phyloP scores from a whole-genome alignment of 1,139 yeast genomes.

The Magnusiomyces tetraspermus region DNA sequence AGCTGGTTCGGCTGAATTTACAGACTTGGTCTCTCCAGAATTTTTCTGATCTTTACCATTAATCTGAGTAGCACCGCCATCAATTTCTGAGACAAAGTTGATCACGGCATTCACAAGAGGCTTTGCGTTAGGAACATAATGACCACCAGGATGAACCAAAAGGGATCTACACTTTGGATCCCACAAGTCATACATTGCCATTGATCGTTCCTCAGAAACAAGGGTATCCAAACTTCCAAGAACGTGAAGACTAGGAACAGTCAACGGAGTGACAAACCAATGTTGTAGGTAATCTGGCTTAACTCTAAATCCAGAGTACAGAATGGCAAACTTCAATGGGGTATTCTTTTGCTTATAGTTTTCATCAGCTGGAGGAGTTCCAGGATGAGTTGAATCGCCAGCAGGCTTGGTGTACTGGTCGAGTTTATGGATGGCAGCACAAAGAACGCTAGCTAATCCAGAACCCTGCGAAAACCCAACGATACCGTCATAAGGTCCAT shows the following conservation, averaged over 20 bases:
- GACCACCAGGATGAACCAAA: constrained; percentile 75
- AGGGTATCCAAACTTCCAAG: constrained; percentile 85
- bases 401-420: constrained; percentile 6
- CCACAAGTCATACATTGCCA: constrained; percentile 48
- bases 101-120: constrained; percentile 48
- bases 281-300: constrained; percentile 45
- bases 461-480: constrained; percentile 95
- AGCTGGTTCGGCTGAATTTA: neutral
- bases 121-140: constrained; percentile 71
- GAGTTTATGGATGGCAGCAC: constrained; percentile 24
- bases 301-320: constrained; percentile 70
- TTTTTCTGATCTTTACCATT: too few species aligned
- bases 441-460: constrained; percentile 49
- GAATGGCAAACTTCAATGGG: constrained; percentile 56
- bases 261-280: constrained; percentile 39
- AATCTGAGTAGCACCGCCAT: neutral
- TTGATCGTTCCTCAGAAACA: constrained; percentile 63
- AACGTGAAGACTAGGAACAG: constrained; percentile 61
- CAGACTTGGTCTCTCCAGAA: neutral
- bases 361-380: constrained; percentile 14
- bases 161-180: constrained; percentile 39
- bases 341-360: constrained; percentile 29
- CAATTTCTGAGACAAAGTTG: constrained; percentile 6
- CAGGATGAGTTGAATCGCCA: neutral
- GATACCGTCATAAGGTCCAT: constrained; percentile 86